A percentile compares a stretch with the other conserved stretches of the same genome.
These are phyloP conservation scores for Rhododendron molle DNA, from an alignment of 148 eudicot species.

Conservation along the genomic window DNA sequence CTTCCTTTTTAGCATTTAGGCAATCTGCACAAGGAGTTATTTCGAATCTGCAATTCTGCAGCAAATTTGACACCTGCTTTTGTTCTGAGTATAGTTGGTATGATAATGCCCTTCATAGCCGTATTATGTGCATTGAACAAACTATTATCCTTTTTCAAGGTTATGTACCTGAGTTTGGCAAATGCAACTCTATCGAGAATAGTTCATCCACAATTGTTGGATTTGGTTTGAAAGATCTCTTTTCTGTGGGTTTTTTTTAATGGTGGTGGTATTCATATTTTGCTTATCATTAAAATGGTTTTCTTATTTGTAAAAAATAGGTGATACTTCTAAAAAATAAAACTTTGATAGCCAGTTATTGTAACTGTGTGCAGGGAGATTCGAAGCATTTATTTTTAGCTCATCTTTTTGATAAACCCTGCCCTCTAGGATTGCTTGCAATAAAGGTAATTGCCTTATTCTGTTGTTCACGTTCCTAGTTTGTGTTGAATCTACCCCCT, in stretches of 20 bases:
- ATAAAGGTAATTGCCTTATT: conserved; percentile 44
- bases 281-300: background rate
- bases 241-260: background rate
- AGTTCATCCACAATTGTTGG: too few species aligned
- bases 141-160: background rate
- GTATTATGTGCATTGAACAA: background rate
- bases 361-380: conserved; percentile 47
- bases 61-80: background rate
- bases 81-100: background rate
- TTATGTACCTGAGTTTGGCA: too few species aligned
- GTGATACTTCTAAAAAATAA: background rate
- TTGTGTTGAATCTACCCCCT: background rate
- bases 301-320: background rate
- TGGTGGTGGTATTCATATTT: background rate
- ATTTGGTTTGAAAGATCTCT: too few species aligned
- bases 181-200: too few species aligned
- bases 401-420: conserved; percentile 95
- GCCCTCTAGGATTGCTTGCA: conserved; percentile 83
- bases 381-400: conserved; percentile 72
- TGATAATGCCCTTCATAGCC: background rate
- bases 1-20: too few species aligned
- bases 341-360: background rate
- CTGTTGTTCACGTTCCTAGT: background rate
- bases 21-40: too few species aligned
- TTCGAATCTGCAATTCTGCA: too few species aligned